Evolutionary conservation across 352 stramenopile genomes (phyloP), one percentile per base, ranked within the genome.

Genomic region (Phytophthora pinifolia): DNA sequence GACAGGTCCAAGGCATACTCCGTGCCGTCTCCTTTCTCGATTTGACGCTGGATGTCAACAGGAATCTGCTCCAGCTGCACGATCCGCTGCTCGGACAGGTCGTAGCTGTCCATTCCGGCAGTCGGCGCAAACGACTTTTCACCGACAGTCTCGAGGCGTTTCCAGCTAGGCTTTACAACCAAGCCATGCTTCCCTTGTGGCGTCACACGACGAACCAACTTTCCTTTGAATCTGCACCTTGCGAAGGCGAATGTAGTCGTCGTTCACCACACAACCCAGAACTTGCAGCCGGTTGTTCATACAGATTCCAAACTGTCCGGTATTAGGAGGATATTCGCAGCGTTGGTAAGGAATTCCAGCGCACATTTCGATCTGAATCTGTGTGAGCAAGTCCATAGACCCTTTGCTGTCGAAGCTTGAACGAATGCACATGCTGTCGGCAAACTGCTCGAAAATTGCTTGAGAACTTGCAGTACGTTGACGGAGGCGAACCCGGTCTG

Each of bases 81-180:
- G 45, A 87, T 67, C 7, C 54, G 62, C 56, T 84, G 76, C 17
- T 72, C 72, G 33, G 76, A 77, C 39, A 88, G 59, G 48, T 85
- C 74, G 25, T 83, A 76, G 44, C 54, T 65, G 41, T 72, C 54
- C 64, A 69, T 72, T 22, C 17, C 18, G 0, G n/a, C 13, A 6
- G 10, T n/a, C 13, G 14, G 9, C 43, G 10, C 2, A 9, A 37
- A 47, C 29, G 48, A 42, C 48, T 48, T 56, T 56, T 56, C 37
- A 47, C 9, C 14, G 22, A 27, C 22, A 27, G 22, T 27, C 22
- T 27, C 22, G 22, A 27, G 22, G 22, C 22, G 22, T 29, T 29
- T 29, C 6, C 25, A 8, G 25, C 25, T 29, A 29, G 25, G 0
- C 1, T 29, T 38, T 32, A 42, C 39, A 70, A 0, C 52, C 46